A percentile compares a stretch with the other conserved stretches of the same genome.
Conservation (phyloP, 306 rosid genomes). For the Lathyrus aphaca region DNA sequence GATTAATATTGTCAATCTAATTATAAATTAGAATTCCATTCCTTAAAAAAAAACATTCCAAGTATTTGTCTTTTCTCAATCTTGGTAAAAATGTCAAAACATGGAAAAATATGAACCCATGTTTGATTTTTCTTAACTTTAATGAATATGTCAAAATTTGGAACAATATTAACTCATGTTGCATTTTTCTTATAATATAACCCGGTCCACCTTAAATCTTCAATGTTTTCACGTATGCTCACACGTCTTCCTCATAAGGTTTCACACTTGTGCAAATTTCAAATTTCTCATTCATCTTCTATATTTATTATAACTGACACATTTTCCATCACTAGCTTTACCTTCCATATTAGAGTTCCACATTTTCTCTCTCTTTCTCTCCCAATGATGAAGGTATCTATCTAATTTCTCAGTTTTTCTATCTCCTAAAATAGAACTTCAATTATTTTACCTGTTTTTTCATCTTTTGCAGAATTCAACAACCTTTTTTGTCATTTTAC, state of each 20-base stretch:
- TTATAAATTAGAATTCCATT: too few species aligned
- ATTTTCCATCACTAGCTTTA: not conserved
- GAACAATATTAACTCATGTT: too few species aligned
- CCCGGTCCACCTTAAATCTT: not conserved
- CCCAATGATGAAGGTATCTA: slow-evolving; percentile 47
- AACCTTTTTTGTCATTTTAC: slow-evolving; percentile 38
- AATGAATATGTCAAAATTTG: too few species aligned
- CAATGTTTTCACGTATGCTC: slow-evolving; percentile 23
- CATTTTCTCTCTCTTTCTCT: not conserved
- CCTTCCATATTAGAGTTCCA: not conserved
- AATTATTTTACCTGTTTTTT: not conserved
- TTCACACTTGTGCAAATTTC: slow-evolving; percentile 29
- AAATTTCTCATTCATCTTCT: slow-evolving; percentile 36
- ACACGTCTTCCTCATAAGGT: slow-evolving; percentile 32
- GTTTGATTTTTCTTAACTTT: too few species aligned
- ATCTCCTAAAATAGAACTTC: slow-evolving; percentile 29
- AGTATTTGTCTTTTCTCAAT: too few species aligned
- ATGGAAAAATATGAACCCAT: too few species aligned
- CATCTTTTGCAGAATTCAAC: slow-evolving; percentile 47
- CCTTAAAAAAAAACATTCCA: too few species aligned
- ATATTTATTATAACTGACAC: not conserved
- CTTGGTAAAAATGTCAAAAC: too few species aligned
- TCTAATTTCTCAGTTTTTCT: not conserved
- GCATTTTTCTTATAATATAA: not conserved
- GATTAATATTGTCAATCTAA: too few species aligned